These are phyloP conservation scores for Populus alba DNA, from an alignment of 345 rosid genomes.

Conservation along the genomic window DNA sequence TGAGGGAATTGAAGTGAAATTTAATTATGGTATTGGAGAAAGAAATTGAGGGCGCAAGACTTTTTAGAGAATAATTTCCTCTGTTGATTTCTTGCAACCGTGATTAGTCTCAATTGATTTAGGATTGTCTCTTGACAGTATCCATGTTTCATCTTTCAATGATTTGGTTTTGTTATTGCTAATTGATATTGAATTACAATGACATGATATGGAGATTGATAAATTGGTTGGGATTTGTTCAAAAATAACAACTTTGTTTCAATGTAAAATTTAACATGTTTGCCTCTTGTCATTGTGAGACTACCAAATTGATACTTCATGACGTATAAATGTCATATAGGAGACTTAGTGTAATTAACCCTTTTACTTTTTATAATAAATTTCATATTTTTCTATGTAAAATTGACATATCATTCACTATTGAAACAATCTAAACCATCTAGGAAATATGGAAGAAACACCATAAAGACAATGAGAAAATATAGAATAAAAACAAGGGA, in stretches of 20 bases:
- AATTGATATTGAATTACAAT: slow-evolving; percentile 54
- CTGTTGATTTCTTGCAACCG: slow-evolving; percentile 62
- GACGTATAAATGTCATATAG: not conserved
- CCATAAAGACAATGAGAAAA: too few species aligned
- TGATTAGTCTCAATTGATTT: slow-evolving; percentile 76
- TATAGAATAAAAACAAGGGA: too few species aligned
- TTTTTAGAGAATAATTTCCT: slow-evolving; percentile 68
- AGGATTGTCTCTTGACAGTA: slow-evolving; percentile 71
- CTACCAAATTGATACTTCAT: not conserved
- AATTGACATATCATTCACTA: too few species aligned
- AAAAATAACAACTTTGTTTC: not conserved
- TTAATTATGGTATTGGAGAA: slow-evolving; percentile 55
- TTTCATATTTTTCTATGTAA: too few species aligned
- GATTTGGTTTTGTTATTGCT: slow-evolving; percentile 60
- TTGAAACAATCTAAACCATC: too few species aligned
- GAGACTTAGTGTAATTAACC: too few species aligned
- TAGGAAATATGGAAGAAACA: too few species aligned
- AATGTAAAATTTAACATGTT: not conserved
- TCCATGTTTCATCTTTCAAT: slow-evolving; percentile 50
- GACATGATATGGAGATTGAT: slow-evolving; percentile 69
- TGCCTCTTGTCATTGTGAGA: not conserved
- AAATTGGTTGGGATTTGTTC: slow-evolving; percentile 47
- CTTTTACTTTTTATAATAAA: too few species aligned
- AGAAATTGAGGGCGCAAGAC: slow-evolving; percentile 63
- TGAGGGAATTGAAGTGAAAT: slow-evolving; percentile 50